Evolutionary conservation across 371 early-diverging fungal species (phyloP).

Genomic region (Coemansia sp.): DNA sequence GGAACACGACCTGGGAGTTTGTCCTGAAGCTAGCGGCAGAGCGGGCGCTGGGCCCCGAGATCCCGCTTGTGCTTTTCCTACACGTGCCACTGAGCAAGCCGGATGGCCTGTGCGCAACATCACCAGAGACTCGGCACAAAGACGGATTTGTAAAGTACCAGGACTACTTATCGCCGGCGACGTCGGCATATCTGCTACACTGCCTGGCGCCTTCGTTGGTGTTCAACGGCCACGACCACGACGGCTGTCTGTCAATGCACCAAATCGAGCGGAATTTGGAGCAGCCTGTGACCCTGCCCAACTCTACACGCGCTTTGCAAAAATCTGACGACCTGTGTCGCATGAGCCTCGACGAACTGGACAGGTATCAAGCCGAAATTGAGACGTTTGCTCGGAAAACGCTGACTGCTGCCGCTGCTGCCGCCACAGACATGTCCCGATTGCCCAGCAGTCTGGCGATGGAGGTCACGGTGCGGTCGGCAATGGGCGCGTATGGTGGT

Average conservation of each 20-base stretch:
- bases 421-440: not conserved
- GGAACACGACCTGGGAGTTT: slow-evolving; percentile 40
- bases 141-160: slow-evolving; percentile 53
- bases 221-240: slow-evolving; percentile 59
- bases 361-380: slow-evolving; percentile 15
- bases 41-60: slow-evolving; percentile 45
- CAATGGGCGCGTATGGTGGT: slow-evolving; percentile 58
- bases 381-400: slow-evolving; percentile 23
- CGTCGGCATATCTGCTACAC: slow-evolving; percentile 53
- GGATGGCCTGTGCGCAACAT: slow-evolving; percentile 48
- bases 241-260: slow-evolving; percentile 54
- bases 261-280: not conserved
- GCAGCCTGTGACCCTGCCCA: slow-evolving; percentile 9
- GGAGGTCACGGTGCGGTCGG: slow-evolving; percentile 58
- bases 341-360: slow-evolving; percentile 23
- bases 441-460: slow-evolving; percentile 9
- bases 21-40: slow-evolving; percentile 45
- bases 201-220: slow-evolving; percentile 53
- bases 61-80: slow-evolving; percentile 52
- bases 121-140: slow-evolving; percentile 38
- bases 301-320: slow-evolving; percentile 8
- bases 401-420: not conserved
- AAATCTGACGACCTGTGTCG: slow-evolving; percentile 16
- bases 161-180: slow-evolving; percentile 54
- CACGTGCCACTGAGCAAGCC: slow-evolving; percentile 57